Evolutionary conservation across 129 eudicot species (phyloP), one percentile per base, ranked within the genome.

Genomic region (Pseudognaphalium luteoalbum): DNA sequence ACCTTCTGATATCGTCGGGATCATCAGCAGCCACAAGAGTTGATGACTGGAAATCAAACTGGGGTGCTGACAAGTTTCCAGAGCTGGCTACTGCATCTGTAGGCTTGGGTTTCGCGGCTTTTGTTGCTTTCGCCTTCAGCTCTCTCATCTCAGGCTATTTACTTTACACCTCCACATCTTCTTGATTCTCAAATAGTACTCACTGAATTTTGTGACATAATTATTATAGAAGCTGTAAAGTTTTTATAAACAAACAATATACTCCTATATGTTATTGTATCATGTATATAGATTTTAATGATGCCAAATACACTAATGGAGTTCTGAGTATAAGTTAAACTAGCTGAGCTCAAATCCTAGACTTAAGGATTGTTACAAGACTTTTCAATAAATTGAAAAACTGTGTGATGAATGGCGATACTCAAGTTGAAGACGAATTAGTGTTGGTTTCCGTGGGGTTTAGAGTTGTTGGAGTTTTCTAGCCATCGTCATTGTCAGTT

Each of bases 21-120:
- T 88, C 98, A 15, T 93, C 97, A 10, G 98, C 97, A 47, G 84
- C 96, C 34, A 86, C 88, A 33, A 78, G 97, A 42, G 85, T 91
- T 5, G 98, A 93, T 28, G 96, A 90, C 75, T 93, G 98, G 98
- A 78, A 83, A 79, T 81, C 86, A 6, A 91, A 93, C 71, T 93
- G 98, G 98, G 98, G 98, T 30, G 84, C 82, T 60, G 98, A 93
- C 85, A 82, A 87, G 81, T 93, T 93, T 75, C 97, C 98, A 0
- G 79, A 84, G 71, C 79, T 88, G 88, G 98, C 98, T 37, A 88
- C 83, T 16, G 86, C 91, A 44, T 88, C 98, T 3, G 87, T 93
- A 15, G 86, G 86, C 20, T 62, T 88, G 77, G 92, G 97, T 35
- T 93, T 88, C 70, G 84, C 86, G 47, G 92, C 97, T 9, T 93